Conservation (phyloP, 495 filamentous ascomycete genomes). For the Talaromyces wortmannii region DNA sequence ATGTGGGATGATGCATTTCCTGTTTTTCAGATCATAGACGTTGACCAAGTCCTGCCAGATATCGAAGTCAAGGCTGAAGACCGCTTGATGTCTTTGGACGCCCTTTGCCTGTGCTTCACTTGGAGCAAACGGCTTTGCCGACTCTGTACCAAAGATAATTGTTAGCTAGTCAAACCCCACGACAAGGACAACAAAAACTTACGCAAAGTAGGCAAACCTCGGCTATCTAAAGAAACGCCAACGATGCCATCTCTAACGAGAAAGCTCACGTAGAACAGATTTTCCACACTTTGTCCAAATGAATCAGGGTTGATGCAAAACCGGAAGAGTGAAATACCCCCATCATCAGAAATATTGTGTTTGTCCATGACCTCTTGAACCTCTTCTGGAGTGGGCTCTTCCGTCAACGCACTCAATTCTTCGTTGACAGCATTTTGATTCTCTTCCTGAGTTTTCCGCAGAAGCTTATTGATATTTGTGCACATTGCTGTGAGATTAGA, state of each 20-base stretch:
- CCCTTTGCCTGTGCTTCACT: constrained; percentile 39
- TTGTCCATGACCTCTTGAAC: constrained; percentile 40
- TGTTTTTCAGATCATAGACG: constrained; percentile 56
- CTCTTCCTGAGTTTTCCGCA: constrained; percentile 30
- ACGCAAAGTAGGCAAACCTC: constrained; percentile 68
- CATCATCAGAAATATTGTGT: constrained; percentile 51
- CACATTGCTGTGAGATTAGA: constrained; percentile 67
- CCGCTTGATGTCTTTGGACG: constrained; percentile 68
- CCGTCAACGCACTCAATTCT: constrained; percentile 17
- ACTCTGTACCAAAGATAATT: constrained; percentile 19
- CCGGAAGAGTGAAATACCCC: constrained; percentile 66
- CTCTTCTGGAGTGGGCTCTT: constrained; percentile 26
- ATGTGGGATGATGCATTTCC: constrained; percentile 73
- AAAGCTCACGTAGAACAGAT: constrained; percentile 95
- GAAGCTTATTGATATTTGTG: constrained; percentile 48
- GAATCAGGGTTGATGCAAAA: constrained; percentile 84
- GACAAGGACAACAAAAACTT: constrained; percentile 22
- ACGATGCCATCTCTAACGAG: constrained; percentile 79
- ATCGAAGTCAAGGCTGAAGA: constrained; percentile 76
- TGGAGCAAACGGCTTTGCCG: constrained; percentile 28
- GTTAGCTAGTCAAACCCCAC: constrained; percentile 10
- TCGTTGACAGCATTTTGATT: constrained; percentile 25
- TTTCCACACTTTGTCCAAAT: constrained; percentile 95
- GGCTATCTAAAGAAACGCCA: constrained; percentile 55
- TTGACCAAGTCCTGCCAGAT: constrained; percentile 73